Evolutionary conservation across 768 basidiomycete genomes (phyloP).

Genomic region (Amanita subjunquillea): DNA sequence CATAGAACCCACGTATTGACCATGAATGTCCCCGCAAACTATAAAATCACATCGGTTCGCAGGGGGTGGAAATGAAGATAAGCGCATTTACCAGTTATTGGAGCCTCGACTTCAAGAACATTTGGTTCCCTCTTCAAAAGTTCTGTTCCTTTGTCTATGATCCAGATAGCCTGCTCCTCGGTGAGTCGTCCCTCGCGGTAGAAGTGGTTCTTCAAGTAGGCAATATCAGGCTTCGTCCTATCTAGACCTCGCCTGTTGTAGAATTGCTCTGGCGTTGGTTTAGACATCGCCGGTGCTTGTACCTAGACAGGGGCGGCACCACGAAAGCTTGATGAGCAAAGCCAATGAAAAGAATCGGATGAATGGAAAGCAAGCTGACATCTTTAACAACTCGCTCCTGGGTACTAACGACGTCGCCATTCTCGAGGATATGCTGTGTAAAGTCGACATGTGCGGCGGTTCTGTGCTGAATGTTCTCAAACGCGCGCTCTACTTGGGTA

Average conservation of each 20-base stretch:
- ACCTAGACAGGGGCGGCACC: constrained; percentile 40
- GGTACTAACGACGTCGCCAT: constrained; percentile 85
- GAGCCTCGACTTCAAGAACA: constrained; percentile 89
- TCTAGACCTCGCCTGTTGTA: constrained; percentile 65
- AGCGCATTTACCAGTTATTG: constrained; percentile 74
- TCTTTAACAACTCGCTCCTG: constrained; percentile 96
- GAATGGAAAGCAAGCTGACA: constrained; percentile 29
- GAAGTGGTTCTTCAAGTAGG: constrained; percentile 98
- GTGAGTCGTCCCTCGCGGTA: constrained; percentile 91
- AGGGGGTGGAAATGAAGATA: neutral
- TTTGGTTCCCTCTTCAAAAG: constrained; percentile 80
- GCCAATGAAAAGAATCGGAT: neutral
- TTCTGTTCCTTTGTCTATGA: constrained; percentile 81
- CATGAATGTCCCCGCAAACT: constrained; percentile 98
- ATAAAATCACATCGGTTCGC: constrained; percentile 4
- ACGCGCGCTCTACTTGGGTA: constrained; percentile 55
- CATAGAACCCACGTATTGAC: constrained; percentile 79
- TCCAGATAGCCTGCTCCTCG: constrained; percentile 93
- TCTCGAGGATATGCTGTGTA: constrained; percentile 87
- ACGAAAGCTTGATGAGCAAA: constrained; percentile 4
- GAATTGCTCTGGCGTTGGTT: constrained; percentile 92
- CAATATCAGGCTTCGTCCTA: constrained; percentile 86
- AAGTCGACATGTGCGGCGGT: constrained; percentile 63
- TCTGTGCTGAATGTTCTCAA: constrained; percentile 51
- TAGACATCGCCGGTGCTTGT: constrained; percentile 92